Base-by-base conservation (phyloP, 441 rosid genomes). In the Cnidoscolus chayamansa region DNA sequence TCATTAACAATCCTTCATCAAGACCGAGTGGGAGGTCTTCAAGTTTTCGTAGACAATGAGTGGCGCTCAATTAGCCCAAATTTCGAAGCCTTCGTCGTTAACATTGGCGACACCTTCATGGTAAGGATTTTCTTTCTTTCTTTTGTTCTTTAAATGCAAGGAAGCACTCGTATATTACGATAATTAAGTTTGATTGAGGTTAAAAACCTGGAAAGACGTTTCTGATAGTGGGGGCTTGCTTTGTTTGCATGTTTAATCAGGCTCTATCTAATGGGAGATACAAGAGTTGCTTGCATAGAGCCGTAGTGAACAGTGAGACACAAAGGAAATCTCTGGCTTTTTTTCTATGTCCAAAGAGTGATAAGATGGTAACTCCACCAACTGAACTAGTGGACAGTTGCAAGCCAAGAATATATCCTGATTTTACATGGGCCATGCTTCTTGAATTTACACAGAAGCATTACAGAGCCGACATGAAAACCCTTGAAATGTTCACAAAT, bases 101-200 rank as follows among this genome's bases (percentile, higher is more conserved):
- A 95, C 87, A 84, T 95, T 55, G 99, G 99, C 50, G 99, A 95
- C 86, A 95, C 99, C 59, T 95, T 95, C 89, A 88, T 90, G 99
- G 99, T 95, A 87, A 81, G 37, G 25, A 35, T 35, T 35, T 40
- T 40, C 20, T 9, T 20, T n/a, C 15, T n/a, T 35, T 35, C 4
- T 35, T 35, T 35, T 25, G 25, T 25, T 25, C 25, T 25, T 25
- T 25, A 25, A 25, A 25, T 25, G 25, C 25, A 25, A 25, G 25
- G 25, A 25, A 25, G 25, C 25, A 4, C 45, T 3, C 7, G 6
- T 2, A 40, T 40, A 7, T 3, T 40, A 6, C 0, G 7, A 40
- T 40, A 25, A 25, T 25, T 25, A 25, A 25, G 25, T 25, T 25
- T 25, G 25, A 25, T 1, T 25, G 25, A 25, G 25, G 25, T 25